Percentiles rank a stretch among this genome's conserved stretches.
phyloP scores from a whole-genome alignment of 495 filamentous ascomycete genomes.

The Aspergillus ellipticus region DNA sequence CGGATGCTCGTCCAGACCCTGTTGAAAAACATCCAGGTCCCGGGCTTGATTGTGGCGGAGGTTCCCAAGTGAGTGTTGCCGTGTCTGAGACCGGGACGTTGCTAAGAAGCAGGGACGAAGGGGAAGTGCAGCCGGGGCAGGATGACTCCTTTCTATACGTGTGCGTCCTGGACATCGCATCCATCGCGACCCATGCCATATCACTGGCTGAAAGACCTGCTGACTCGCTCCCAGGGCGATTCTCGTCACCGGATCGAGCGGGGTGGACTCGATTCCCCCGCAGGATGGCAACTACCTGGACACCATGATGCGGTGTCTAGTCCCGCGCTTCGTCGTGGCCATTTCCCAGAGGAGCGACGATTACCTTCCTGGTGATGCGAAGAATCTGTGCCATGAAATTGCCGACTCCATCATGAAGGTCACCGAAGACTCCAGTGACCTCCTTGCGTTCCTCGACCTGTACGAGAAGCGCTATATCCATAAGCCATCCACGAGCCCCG shows the following conservation, averaged over 20 bases:
- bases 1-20: not conserved
- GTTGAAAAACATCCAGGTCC: conserved; percentile 2
- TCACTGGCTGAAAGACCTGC: not conserved
- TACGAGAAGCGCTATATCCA: conserved; percentile 4
- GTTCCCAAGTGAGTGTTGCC: not conserved
- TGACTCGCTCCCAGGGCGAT: too few relatives aligned
- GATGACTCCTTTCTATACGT: not conserved
- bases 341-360: not conserved
- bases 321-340: not conserved
- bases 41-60: not conserved
- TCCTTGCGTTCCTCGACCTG: not conserved
- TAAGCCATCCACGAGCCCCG: not conserved
- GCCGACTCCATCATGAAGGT: not conserved
- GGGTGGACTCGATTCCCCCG: not conserved
- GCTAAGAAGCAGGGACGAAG: conserved; percentile 1
- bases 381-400: not conserved
- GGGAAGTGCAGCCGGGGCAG: not conserved
- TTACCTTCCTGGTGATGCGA: conserved; percentile 4
- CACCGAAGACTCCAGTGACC: not conserved
- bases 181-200: not conserved
- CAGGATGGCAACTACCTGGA: not conserved
- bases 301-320: not conserved
- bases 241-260: not conserved
- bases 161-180: not conserved
- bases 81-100: not conserved